Evolutionary conservation across 129 eudicot species (phyloP).

Genomic region (Apium graveolens): DNA sequence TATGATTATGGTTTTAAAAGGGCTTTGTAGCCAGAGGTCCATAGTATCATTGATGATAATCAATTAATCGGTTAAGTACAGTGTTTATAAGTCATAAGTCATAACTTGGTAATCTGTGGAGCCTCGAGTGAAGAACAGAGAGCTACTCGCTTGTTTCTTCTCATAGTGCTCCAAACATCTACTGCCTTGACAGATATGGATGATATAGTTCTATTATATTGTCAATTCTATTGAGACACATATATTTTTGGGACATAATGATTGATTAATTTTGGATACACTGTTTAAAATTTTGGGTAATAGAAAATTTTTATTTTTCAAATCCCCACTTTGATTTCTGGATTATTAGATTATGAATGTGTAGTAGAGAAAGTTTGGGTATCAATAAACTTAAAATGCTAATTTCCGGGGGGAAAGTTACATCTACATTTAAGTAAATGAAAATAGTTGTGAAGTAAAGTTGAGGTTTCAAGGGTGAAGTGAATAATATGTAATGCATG

Average conservation of each 20-base stretch:
- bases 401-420: too few relatives aligned
- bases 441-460: neutral
- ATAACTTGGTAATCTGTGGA: constrained; percentile 17
- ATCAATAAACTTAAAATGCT: neutral
- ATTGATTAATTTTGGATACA: neutral
- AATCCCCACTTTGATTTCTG: neutral
- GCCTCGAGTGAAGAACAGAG: constrained; percentile 47
- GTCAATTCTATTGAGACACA: neutral
- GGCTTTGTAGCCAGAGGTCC: neutral
- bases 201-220: neutral
- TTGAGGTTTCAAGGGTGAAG: too few relatives aligned
- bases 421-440: too few relatives aligned
- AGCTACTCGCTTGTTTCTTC: constrained; percentile 30
- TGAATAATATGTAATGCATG: too few relatives aligned
- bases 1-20: neutral
- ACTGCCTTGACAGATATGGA: neutral
- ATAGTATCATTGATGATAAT: neutral
- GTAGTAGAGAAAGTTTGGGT: neutral
- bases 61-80: neutral
- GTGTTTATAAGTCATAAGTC: too few relatives aligned
- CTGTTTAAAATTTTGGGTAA: neutral
- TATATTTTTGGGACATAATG: neutral
- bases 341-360: neutral
- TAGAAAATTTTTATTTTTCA: too few relatives aligned
- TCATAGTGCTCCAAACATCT: constrained; percentile 31